Evolutionary conservation across 805 yeast genomes (phyloP), one percentile per base, ranked within the genome.

Genomic region (Saturnispora ahearnii): DNA sequence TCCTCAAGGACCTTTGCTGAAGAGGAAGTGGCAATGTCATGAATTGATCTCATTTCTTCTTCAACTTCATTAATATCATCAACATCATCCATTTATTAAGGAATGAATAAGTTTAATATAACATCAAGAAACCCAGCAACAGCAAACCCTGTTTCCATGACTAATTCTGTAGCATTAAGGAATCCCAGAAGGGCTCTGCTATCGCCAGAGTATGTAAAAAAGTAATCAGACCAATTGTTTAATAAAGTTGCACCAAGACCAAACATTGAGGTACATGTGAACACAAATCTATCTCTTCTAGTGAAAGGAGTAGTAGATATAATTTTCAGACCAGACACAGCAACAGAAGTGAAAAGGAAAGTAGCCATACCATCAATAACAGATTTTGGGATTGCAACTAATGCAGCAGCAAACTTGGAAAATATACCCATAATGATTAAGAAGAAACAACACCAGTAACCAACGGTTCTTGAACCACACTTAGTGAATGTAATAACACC

Each of bases 401-500:
- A 73, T n/a, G 96, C 89, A 45, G 93, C 95, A 36, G 90, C 89
- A 63, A 87, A 87, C 66, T 87, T 86, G 52, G 95, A 75, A 63
- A 89, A 85, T 40, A 89, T 68, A 38, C 97, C 97, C 95, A 89
- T 87, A 53, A 89, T 65, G 50, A 89, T 61, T 56, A 89, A 70
- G 73, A 85, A 87, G 71, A 87, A 67, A 55, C 72, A 68, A 57
- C 70, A 65, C 72, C 72, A 68, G 57, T 68, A 68, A 49, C 72
- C 97, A 31, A 78, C 86, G 45, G 76, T 72, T 69, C 95, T 77
- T 59, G 87, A 82, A 44, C 96, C 96, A 69, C 96, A 88, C 65
- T 87, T 87, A 45, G 96, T 90, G 64, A 90, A 75, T 40, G 95
- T 82, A 57, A 89, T 88, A 51, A 89, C 96, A 73, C 96, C 96